Base-by-base conservation (phyloP, 805 yeast species). In the Hanseniaspora pseudoguilliermondii region DNA sequence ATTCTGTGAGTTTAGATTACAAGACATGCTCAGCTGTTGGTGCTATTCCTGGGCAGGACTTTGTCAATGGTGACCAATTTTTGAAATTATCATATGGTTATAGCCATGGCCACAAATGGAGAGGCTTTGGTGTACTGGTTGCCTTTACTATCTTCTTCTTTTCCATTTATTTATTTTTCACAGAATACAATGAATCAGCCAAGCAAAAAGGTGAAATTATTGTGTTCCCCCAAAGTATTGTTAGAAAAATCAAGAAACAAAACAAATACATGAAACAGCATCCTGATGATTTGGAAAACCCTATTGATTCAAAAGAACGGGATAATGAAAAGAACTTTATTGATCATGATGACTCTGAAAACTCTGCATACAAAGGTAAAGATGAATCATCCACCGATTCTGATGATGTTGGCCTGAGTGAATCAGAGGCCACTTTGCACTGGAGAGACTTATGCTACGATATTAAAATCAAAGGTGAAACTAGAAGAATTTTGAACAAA, bases 401-500 rank as follows among this genome's bases (percentile, higher is more conserved):
- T 27, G 55, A 49, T 15, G 57, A 44, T 20, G 49, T 48, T 11
- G 54, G 48, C 0, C 57, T 64, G 52, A 59, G 58, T 44, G 60
- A 62, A 27, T 71, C 75, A 53, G 68, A 66, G 5, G 79, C 76
- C 58, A 77, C 80, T 32, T 82, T 83, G 73, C 82, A 80, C 64
- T 84, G 91, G 91, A 77, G 75, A 66, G 76, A 84, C 64, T 82
- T 84, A 48, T 76, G 81, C 60, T 84, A 81, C 65, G 81, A 79
- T 58, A 79, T 84, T 57, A 76, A 79, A 62, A 79, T 79, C 61
- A 78, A 81, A 62, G 69, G 69, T 35, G 84, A 76, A 57, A 69
- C 75, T 40, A 71, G 86, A 63, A 71, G 78, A 57, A 73, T 83
- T 58, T 68, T 83, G 63, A 72, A 73, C 59, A 74, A 76, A 59